Conservation (phyloP, 306 rosid genomes). For the Casuarina cunninghamiana region DNA sequence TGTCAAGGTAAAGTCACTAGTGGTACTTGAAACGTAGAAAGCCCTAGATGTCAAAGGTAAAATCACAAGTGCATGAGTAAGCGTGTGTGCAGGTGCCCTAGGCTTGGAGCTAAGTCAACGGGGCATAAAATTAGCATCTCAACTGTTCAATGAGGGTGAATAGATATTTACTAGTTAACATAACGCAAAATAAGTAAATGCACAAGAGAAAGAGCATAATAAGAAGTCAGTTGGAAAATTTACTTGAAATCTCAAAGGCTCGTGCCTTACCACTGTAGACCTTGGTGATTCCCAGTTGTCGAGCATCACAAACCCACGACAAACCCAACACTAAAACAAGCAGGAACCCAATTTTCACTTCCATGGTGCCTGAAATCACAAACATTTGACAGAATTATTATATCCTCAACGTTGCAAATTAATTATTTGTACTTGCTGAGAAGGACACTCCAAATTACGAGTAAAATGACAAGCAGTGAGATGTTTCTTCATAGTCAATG, state of each 20-base stretch:
- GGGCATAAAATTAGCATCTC: neutral
- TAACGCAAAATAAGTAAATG: neutral
- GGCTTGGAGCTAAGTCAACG: neutral
- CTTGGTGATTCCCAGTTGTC: neutral
- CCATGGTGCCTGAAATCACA: constrained; percentile 40
- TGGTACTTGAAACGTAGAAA: neutral
- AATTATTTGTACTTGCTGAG: neutral
- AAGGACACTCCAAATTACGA: neutral
- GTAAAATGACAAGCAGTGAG: neutral
- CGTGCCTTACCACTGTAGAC: neutral
- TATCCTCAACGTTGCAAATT: neutral
- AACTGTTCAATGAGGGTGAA: neutral
- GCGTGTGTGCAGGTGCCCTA: neutral
- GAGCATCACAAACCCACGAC: constrained; percentile 42
- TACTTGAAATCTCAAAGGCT: constrained; percentile 12
- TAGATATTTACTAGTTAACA: neutral
- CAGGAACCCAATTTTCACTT: constrained; percentile 34
- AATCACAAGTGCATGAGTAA: neutral
- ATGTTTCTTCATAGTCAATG: neutral
- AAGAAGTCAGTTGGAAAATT: constrained; percentile 15
- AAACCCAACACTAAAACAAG: constrained; percentile 36
- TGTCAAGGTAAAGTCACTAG: neutral
- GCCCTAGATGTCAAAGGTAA: neutral
- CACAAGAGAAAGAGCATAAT: neutral
- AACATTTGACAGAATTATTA: neutral